Evolutionary conservation across 805 yeast species (phyloP), one percentile per base, ranked within the genome.

Genomic region (Cyberlindnera suaveolens): DNA sequence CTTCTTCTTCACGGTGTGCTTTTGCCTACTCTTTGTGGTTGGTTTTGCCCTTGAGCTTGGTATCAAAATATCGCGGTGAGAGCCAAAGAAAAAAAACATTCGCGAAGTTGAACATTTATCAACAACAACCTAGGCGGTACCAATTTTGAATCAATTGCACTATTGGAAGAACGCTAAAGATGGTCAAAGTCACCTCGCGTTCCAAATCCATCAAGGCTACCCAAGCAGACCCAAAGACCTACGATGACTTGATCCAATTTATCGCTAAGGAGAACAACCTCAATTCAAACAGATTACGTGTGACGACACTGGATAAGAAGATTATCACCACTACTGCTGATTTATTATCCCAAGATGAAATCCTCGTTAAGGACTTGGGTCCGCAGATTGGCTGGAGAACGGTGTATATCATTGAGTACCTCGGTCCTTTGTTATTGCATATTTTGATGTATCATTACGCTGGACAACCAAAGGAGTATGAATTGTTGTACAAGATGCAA

Each of bases 361-460:
- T 89, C 13, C 76, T 67, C 50, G 85, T 85, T 43, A 90, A 91
- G 62, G 99, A 91, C 59, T 70, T 91, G 48, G 99, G 99, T 17
- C 89, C 90, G 1, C 99, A 93, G 65, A 78, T 93, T 45, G 80
- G 82, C 5, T 93, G 97, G 96, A 77, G 85, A 65, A 75, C 88
- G 3, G 98, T 91, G n/a, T 93, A 81, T 59, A 54, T 87, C 41
- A 68, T 87, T 50, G 99, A 93, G 66, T 93, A 93, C 61, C 53
- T 85, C 15, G 98, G 98, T 3, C 99, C 99, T 9, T 68, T 93
- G 44, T 37, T 90, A 34, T 72, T 91, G 56, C 96, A 90, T 62
- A 75, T 87, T 1, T 43, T 87, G 15, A 67, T 85, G 42, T 91
- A 78, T 61, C 60, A 65, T 38, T 57, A 54, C 38, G 63, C 57